Evolutionary conservation across 768 basidiomycete species (phyloP), one percentile per base, ranked within the genome.

Genomic region (Candolleomyces eurysporus): DNA sequence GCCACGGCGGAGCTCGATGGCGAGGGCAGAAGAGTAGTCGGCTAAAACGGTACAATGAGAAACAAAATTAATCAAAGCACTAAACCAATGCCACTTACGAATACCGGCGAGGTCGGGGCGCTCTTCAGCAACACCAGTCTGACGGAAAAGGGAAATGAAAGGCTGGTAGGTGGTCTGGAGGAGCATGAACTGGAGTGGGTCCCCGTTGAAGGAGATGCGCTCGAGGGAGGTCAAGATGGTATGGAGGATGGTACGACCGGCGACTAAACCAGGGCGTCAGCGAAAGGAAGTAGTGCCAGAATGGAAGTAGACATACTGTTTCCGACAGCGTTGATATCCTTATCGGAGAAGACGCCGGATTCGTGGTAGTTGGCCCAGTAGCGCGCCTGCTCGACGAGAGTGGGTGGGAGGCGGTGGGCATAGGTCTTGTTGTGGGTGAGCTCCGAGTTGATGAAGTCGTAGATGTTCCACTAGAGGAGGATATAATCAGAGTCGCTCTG

Each of bases 101-200:
- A 92, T 82, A 46, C 79, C 85, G 53, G 76, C 73, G 64, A 88
- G 72, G 58, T 88, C 82, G 1, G 89, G 88, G 69, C 85, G 74
- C 30, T 81, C 74, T 63, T 82, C 76, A 65, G 74, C 66, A 59
- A 89, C 75, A 60, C 89, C 90, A 19, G 91, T 84, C 73, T 90
- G 83, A 70, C 87, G 84, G 84, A 95, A 90, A 73, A 95, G 81
- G 4, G 91, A 93, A 68, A 94, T 87, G 84, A 96, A 92, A 14
- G 93, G 88, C 73, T 94, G 93, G 80, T 95, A 95, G 64, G 91
- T 90, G 16, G 88, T 87, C 75, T 91, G 85, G 66, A 92, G 79
- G 65, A 93, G 71, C 73, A 89, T 79, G 76, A 95, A 82, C 67
- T 91, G 88, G 56, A 94, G 84, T 49, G 91, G 88, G 76, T 92